These are phyloP conservation scores for Streptanthus diversifolius DNA, from an alignment of 345 rosid species.

Conservation along the genomic window DNA sequence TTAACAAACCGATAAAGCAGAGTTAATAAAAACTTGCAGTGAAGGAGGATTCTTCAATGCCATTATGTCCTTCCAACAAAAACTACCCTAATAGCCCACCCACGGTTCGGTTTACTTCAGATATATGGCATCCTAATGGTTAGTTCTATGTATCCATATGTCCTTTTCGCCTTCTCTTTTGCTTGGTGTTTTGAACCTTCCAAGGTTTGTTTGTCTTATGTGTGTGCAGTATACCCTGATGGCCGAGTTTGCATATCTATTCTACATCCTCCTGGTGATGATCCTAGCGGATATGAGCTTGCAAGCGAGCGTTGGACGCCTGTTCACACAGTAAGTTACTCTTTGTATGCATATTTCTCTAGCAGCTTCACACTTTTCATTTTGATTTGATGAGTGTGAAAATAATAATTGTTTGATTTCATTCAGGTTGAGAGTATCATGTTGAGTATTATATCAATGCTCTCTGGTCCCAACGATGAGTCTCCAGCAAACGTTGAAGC, in stretches of 20 bases:
- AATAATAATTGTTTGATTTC: background rate
- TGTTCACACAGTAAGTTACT: slow-evolving; percentile 34
- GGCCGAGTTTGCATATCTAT: slow-evolving; percentile 56
- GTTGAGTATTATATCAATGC: slow-evolving; percentile 84
- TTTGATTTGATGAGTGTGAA: background rate
- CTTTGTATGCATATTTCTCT: background rate
- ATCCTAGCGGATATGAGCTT: slow-evolving; percentile 55
- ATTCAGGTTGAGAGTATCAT: slow-evolving; percentile 88
- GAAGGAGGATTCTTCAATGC: slow-evolving; percentile 88
- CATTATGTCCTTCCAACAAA: slow-evolving; percentile 61
- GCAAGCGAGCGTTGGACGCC: slow-evolving; percentile 56
- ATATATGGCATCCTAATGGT: slow-evolving; percentile 58
- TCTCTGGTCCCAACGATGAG: slow-evolving; percentile 82
- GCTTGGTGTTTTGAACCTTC: background rate
- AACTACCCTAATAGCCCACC: slow-evolving; percentile 55
- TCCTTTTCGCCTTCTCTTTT: too few species aligned
- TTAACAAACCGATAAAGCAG: too few species aligned
- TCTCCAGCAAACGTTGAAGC: slow-evolving; percentile 93
- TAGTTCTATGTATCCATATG: too few species aligned
- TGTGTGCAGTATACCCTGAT: slow-evolving; percentile 38
- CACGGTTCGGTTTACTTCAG: slow-evolving; percentile 48
- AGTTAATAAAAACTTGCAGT: too few species aligned
- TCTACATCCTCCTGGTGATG: slow-evolving; percentile 61
- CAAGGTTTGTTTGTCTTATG: background rate
- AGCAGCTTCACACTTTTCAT: background rate